Evolutionary conservation across 768 basidiomycete species (phyloP).

Genomic region (Naganishia randhawae): DNA sequence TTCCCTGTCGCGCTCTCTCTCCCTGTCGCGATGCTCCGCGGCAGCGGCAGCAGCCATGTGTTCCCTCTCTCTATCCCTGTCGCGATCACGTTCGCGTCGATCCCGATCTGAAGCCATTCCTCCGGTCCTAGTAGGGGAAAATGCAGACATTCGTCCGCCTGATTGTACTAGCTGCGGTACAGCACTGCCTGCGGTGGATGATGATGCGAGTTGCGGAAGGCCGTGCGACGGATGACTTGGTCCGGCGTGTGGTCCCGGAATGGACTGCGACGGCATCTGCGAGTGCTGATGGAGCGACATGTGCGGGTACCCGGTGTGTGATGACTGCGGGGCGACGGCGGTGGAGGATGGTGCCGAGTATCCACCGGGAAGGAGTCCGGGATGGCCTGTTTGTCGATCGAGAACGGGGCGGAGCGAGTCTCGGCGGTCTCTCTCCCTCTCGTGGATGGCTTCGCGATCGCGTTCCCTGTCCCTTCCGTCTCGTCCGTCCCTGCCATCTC

Average conservation of each 20-base stretch:
- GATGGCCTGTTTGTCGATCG: neutral
- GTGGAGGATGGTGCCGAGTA: neutral
- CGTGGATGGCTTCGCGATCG: constrained; percentile 14
- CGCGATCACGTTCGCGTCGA: neutral
- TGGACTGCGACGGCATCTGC: neutral
- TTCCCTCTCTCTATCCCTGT: neutral
- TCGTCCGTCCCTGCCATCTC: neutral
- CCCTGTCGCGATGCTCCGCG: neutral
- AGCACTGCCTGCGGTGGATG: no score
- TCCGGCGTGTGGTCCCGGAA: neutral
- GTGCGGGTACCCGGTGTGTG: neutral
- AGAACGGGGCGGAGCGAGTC: neutral
- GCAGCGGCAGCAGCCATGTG: neutral
- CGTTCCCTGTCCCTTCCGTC: constrained; percentile 27
- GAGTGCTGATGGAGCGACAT: neutral
- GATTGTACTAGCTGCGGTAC: no score
- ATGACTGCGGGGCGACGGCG: neutral
- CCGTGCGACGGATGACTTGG: neutral
- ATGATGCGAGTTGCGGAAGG: neutral
- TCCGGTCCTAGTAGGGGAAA: neutral
- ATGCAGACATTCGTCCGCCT: neutral
- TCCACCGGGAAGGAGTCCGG: neutral
- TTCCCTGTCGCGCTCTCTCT: constrained; percentile 30
- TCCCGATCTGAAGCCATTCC: neutral
- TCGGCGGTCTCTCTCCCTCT: constrained; percentile 31